These are phyloP conservation scores for Rosa multiflora DNA, from an alignment of 306 rosid genomes.

Conservation along the genomic window DNA sequence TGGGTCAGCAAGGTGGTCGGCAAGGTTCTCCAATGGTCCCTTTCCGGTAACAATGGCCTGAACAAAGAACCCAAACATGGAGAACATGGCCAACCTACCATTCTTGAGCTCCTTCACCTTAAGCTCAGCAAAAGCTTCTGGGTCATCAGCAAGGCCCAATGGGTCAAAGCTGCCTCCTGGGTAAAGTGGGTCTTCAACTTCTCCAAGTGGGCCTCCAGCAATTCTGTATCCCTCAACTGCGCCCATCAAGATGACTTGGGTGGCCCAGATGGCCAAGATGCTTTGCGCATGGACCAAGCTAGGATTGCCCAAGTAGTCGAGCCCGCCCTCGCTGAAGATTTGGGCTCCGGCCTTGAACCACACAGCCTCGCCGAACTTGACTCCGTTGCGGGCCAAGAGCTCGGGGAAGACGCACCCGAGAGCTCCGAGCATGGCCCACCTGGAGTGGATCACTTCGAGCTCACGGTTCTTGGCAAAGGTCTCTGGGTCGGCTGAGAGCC, in stretches of 20 bases:
- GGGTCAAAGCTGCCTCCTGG: constrained; percentile 71
- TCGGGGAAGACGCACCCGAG: constrained; percentile 62
- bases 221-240: constrained; percentile 62
- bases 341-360: constrained; percentile 73
- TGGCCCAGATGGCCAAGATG: constrained; percentile 63
- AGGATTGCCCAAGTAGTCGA: constrained; percentile 68
- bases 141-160: constrained; percentile 63
- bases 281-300: constrained; percentile 65
- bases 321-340: constrained; percentile 66
- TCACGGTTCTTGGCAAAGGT: constrained; percentile 57
- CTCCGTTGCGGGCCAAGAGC: constrained; percentile 56
- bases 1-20: constrained; percentile 64
- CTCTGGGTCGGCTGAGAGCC: constrained; percentile 68
- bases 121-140: constrained; percentile 61
- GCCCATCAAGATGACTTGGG: constrained; percentile 59
- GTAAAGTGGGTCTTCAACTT: constrained; percentile 57
- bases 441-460: constrained; percentile 54
- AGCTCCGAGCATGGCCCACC: constrained; percentile 77
- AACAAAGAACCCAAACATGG: constrained; percentile 64
- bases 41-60: constrained; percentile 66
- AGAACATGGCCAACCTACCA: constrained; percentile 62
- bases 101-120: constrained; percentile 66
- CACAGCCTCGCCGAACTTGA: constrained; percentile 57
- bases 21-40: constrained; percentile 60
- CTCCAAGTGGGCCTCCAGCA: constrained; percentile 62